phyloP scores from a whole-genome alignment of 129 eudicot species.

The Centella asiatica region DNA sequence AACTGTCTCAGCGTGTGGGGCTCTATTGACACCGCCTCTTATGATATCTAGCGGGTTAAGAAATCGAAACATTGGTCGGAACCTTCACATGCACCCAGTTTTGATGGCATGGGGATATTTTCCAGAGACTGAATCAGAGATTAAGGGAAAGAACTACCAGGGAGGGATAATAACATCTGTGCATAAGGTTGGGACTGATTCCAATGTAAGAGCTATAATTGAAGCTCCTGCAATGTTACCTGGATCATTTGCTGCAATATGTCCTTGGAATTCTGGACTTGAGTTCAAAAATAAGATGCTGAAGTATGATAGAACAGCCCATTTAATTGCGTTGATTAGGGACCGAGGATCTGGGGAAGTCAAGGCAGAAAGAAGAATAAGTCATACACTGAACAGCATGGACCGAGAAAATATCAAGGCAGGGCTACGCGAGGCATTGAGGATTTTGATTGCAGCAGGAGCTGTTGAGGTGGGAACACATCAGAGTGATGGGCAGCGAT shows the following conservation, averaged over 20 bases:
- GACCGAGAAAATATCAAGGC: conserved; percentile 46
- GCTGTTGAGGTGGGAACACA: conserved; percentile 87
- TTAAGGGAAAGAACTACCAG: conserved; percentile 46
- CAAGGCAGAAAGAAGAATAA: conserved; percentile 37
- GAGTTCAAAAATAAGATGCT: conserved; percentile 49
- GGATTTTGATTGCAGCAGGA: conserved; percentile 76
- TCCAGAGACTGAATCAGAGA: conserved; percentile 38
- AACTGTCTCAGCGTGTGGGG: conserved; percentile 75
- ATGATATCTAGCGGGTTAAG: conserved; percentile 68
- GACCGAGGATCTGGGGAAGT: conserved; percentile 75
- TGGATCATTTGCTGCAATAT: conserved; percentile 53
- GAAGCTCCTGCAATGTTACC: conserved; percentile 69
- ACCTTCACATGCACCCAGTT: conserved; percentile 81
- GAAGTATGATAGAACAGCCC: conserved; percentile 65
- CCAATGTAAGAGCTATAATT: conserved; percentile 37
- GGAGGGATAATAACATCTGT: conserved; percentile 78
- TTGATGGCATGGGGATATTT: conserved; percentile 95
- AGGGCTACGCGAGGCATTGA: conserved; percentile 53
- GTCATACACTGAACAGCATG: conserved; percentile 17
- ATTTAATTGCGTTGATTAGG: conserved; percentile 53
- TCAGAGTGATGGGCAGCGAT: conserved; percentile 51
- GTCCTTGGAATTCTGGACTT: conserved; percentile 60
- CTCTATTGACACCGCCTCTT: conserved; percentile 74
- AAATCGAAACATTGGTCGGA: conserved; percentile 60
- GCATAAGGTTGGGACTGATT: conserved; percentile 31